Base-by-base conservation (phyloP, 1,284 basidiomycete genomes). In the Kwoniella shivajii region DNA sequence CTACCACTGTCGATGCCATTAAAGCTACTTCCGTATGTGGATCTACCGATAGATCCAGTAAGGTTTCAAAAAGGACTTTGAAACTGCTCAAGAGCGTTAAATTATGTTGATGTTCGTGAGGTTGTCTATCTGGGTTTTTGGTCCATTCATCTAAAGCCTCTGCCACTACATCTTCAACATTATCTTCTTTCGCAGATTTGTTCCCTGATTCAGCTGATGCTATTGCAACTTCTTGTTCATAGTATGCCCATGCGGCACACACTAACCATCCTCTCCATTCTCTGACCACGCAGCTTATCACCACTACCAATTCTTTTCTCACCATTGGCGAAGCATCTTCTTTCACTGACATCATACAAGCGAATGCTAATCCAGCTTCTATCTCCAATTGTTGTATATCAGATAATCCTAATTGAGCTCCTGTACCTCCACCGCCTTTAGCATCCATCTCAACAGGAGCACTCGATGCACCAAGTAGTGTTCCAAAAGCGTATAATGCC, bases 261-360 rank as follows among this genome's bases (percentile, higher is more conserved):
- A 95, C 90, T 67, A 98, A 93, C 80, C 92, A 92, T 10, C 95
- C 94, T 58, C 92, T 82, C 90, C 94, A 98, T 77, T 97, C 93
- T 72, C 92, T 89, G 14, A 95, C 93, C 22, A 99, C 81, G 65
- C 92, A 92, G 66, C 90, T 94, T 50, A 98, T 87, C 38, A 98
- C 83, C 34, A 97, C 85, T 34, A 98, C 83, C 11, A 98, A 81
- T 75, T 99, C 96, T 78, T 97, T 97, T 60, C 96, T 82, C 6
- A 95, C 94, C 85, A 97, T 90, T 0, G 96, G 95, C 61, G 90
- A 93, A 2, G 91, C 95, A 72, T 99, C 95, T 54, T 93, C 90
- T 75, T 90, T 90, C 60, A 92, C 88, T 1, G 78, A 76, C 44
- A 90, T 86, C 43, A 82, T 78, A 39, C 79, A 79, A 9, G 82